These are phyloP conservation scores for Mucor lusitanicus DNA, from an alignment of 371 early-diverging fungal genomes.

Conservation along the genomic window DNA sequence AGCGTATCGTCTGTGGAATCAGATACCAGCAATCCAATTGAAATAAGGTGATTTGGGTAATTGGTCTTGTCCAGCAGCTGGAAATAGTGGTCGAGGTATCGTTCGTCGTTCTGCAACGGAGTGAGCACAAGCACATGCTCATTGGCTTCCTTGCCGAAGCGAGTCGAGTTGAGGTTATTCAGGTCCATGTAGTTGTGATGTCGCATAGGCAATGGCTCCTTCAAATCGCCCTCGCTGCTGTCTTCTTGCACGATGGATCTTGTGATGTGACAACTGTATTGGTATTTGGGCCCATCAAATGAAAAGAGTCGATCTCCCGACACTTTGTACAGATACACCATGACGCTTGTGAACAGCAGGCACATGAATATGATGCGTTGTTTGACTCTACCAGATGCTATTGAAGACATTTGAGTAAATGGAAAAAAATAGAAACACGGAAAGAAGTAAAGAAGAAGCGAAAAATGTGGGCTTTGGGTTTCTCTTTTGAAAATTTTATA, in stretches of 20 bases:
- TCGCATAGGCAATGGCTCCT: neutral
- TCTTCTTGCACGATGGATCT: neutral
- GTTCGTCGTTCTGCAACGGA: conserved; percentile 43
- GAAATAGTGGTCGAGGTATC: conserved; percentile 51
- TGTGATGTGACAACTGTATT: conserved; percentile 18
- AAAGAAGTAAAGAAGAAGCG: neutral
- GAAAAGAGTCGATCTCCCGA: neutral
- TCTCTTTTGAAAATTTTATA: neutral
- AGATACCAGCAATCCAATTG: conserved; percentile 48
- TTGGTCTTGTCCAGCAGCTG: conserved; percentile 36
- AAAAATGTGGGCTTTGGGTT: neutral
- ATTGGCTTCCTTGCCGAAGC: conserved; percentile 6
- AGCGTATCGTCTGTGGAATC: conserved; percentile 48
- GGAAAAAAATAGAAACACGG: neutral
- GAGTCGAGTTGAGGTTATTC: conserved; percentile 16
- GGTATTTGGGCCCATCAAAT: conserved; percentile 2
- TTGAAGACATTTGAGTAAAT: neutral
- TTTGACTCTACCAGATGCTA: conserved; percentile 12
- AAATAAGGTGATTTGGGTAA: conserved; percentile 45
- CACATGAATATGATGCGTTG: conserved; percentile 11
- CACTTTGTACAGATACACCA: neutral
- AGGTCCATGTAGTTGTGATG: conserved; percentile 13
- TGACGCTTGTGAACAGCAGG: neutral
- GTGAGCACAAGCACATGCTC: conserved; percentile 48
- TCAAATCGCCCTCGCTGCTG: neutral